These are phyloP conservation scores for Cymbopogon flexuosus DNA, from an alignment of 202 grass and related monocot species.

Conservation along the genomic window DNA sequence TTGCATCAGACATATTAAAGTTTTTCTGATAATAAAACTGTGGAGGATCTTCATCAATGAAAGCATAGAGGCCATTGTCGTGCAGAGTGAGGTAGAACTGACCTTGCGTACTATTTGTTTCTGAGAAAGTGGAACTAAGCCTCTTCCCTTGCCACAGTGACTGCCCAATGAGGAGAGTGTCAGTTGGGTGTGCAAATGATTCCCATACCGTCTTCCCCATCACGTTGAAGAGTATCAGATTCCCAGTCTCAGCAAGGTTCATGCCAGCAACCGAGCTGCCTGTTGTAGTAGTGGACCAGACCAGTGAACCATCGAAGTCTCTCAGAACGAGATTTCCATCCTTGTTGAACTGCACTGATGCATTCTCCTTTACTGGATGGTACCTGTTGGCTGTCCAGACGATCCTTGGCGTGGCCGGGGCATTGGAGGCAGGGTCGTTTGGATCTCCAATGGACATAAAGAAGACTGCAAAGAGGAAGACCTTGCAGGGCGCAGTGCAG, in stretches of 20 bases:
- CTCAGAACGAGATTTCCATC: slow-evolving; percentile 61
- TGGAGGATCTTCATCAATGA: slow-evolving; percentile 42
- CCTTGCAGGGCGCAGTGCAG: slow-evolving; percentile 46
- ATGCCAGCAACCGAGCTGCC: slow-evolving; percentile 38
- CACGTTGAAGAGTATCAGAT: slow-evolving; percentile 56
- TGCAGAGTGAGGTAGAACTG: slow-evolving; percentile 64
- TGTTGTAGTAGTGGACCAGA: slow-evolving; percentile 69
- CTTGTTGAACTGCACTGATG: slow-evolving; percentile 49
- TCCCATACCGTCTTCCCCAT: slow-evolving; percentile 58
- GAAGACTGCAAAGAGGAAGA: slow-evolving; percentile 60
- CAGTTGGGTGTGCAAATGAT: slow-evolving; percentile 61
- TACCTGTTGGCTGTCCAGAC: slow-evolving; percentile 76
- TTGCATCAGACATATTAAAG: slow-evolving; percentile 38
- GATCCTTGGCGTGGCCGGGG: slow-evolving; percentile 33
- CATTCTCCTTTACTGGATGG: slow-evolving; percentile 49
- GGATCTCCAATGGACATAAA: slow-evolving; percentile 39
- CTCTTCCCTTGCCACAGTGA: slow-evolving; percentile 56
- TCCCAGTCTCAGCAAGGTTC: slow-evolving; percentile 57
- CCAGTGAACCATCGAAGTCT: slow-evolving; percentile 41
- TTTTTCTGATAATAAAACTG: slow-evolving; percentile 53
- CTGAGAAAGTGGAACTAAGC: slow-evolving; percentile 35
- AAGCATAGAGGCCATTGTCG: slow-evolving; percentile 55
- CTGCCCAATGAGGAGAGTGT: slow-evolving; percentile 65
- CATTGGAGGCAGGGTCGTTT: background rate
- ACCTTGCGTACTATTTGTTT: slow-evolving; percentile 53